Evolutionary conservation across 345 rosid species (phyloP).

Genomic region (Aquilaria yunnanensis): DNA sequence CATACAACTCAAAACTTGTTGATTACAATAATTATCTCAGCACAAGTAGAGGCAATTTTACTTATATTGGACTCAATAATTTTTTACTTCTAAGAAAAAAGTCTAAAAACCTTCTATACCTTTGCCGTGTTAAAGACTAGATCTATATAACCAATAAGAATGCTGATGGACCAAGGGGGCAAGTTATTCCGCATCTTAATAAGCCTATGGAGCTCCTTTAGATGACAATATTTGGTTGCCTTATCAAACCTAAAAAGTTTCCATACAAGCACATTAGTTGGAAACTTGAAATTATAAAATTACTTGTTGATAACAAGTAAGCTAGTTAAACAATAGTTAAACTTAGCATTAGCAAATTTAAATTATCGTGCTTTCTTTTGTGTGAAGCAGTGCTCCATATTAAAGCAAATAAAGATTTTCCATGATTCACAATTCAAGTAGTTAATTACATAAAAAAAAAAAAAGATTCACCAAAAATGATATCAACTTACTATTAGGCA

Average conservation of each 20-base stretch:
- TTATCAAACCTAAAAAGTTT: constrained; percentile 61
- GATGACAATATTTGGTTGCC: constrained; percentile 97
- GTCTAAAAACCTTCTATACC: constrained; percentile 31
- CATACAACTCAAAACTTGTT: too few relatives aligned
- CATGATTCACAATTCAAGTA: too few relatives aligned
- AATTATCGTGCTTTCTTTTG: neutral
- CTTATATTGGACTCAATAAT: too few relatives aligned
- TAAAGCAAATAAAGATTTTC: too few relatives aligned
- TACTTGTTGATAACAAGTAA: neutral
- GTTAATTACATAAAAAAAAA: too few relatives aligned
- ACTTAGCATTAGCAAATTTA: neutral
- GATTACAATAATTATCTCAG: too few relatives aligned
- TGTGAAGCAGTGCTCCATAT: too few relatives aligned
- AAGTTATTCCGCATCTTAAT: constrained; percentile 93
- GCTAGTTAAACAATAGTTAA: neutral
- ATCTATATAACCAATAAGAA: constrained; percentile 95
- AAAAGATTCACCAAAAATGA: too few relatives aligned
- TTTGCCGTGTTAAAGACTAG: constrained; percentile 95
- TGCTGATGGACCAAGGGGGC: constrained; percentile 98
- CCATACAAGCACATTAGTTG: constrained; percentile 16
- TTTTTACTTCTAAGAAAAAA: neutral
- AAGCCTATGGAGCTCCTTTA: constrained; percentile 95
- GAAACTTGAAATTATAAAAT: neutral
- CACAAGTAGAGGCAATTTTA: too few relatives aligned
- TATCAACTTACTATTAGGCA: too few relatives aligned